Base-by-base conservation (phyloP, 2,329 filamentous ascomycete genomes). In the Pezicula neosporulosa region DNA sequence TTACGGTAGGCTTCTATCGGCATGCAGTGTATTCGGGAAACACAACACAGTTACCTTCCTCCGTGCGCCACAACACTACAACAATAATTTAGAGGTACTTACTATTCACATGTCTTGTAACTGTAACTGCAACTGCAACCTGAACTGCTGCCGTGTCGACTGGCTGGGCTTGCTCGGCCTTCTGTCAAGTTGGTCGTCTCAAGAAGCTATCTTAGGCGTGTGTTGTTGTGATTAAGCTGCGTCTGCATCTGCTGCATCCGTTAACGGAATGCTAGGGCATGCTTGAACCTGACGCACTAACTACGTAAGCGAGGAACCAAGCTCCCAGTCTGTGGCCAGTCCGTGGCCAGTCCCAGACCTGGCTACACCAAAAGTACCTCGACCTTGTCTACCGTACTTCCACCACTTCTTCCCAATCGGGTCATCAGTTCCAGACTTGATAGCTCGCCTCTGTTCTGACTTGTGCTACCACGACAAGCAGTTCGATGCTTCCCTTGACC, bases 401-500 rank as follows among this genome's bases (percentile, higher is more conserved):
- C 54, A 50, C 59, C 58, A 60, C 44, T 30, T 52, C 46, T 60
- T 64, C 63, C 63, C 59, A 52, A 63, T 65, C 54, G 56, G 62
- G 64, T 58, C 59, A 65, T 60, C 50, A 58, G 53, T 60, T 65
- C 63, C 62, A 60, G 58, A 30, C 44, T 50, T 49, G 55, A 58
- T 61, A 54, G 49, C 54, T 60, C 59, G 56, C 60, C 54, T 55
- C 57, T 51, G 47, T 52, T 48, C 50, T 54, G 50, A 45, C 56
- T 49, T 56, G 47, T 56, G 52, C 53, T 56, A 44, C 60, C 48
- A 42, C 16, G 18, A 18, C 39, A 42, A 42, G 39, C 39, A 30
- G n/a, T 21, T 16, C 42, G 42, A 27, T 30, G 21, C 42, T 30
- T 27, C 24, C 42, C 19, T 28, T n/a, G 42, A 44, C 21, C 41